Conservation (phyloP, 23 red algal species). For the Gracilaria gracilis region DNA sequence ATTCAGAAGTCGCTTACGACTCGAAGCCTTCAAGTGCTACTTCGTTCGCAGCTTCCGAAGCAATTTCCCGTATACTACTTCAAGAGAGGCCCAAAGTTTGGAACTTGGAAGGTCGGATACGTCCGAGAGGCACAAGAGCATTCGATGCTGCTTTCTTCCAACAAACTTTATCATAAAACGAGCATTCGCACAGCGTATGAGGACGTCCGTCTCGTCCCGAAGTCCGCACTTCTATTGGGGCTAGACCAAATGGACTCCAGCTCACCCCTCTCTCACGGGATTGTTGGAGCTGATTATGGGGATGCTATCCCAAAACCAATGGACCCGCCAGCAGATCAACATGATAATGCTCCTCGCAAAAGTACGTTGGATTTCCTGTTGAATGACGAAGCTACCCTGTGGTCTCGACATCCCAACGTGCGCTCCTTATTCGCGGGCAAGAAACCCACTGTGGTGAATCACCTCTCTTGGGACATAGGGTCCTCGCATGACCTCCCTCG, state of each 20-base stretch:
- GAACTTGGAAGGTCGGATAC: slow-evolving; percentile 21
- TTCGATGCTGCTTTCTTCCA: slow-evolving; percentile 17
- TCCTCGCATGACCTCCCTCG: background rate
- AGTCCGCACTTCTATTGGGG: slow-evolving; percentile 3
- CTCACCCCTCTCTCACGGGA: background rate
- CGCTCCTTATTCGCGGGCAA: background rate
- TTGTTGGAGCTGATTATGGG: background rate
- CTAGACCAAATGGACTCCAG: slow-evolving; percentile 15
- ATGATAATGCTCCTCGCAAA: background rate
- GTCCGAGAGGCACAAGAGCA: slow-evolving; percentile 4
- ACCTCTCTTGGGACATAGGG: background rate
- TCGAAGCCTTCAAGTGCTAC: background rate
- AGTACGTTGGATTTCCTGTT: background rate
- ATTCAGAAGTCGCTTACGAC: no score
- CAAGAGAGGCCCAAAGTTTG: slow-evolving; percentile 46
- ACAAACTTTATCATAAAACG: background rate
- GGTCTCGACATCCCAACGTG: background rate
- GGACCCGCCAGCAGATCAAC: background rate
- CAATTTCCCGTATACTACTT: slow-evolving; percentile 23
- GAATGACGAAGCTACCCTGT: background rate
- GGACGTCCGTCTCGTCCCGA: slow-evolving; percentile 32
- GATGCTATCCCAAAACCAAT: background rate
- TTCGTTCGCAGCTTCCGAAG: background rate
- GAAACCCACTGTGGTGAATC: background rate
- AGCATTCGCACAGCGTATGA: slow-evolving; percentile 45